Conservation (phyloP, 768 basidiomycete species). For the Infundibulicybe gibba region DNA sequence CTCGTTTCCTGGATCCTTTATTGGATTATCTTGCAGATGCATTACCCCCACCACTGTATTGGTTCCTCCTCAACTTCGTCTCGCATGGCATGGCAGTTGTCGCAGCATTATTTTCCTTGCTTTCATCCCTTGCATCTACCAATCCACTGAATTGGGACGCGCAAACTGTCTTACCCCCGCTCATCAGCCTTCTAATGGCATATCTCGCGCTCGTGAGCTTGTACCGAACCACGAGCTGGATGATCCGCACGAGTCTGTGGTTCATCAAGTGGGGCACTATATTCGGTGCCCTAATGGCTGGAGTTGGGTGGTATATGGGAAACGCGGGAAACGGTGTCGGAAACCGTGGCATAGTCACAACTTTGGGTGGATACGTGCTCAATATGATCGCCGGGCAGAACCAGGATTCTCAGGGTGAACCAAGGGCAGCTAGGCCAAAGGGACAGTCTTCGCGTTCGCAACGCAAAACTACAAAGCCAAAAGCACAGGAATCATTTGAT, state of each 20-base stretch:
- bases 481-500: constrained; percentile 67
- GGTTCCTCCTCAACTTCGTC: constrained; percentile 43
- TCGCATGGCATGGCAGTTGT: constrained; percentile 50
- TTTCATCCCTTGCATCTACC: constrained; percentile 43
- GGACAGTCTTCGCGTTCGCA: constrained; percentile 14
- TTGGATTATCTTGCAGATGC: constrained; percentile 50
- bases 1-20: constrained; percentile 48
- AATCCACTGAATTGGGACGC: constrained; percentile 61
- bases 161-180: constrained; percentile 66
- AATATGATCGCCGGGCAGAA: constrained; percentile 36
- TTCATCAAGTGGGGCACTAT: constrained; percentile 77
- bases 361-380: constrained; percentile 36
- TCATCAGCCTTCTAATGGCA: constrained; percentile 67
- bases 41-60: constrained; percentile 56
- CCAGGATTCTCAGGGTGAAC: constrained; percentile 21
- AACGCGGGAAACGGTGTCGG: constrained; percentile 28
- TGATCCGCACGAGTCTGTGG: constrained; percentile 62
- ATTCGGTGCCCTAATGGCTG: constrained; percentile 49
- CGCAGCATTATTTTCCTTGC: constrained; percentile 44
- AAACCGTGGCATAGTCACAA: constrained; percentile 32
- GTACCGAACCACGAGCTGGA: constrained; percentile 77
- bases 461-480: constrained; percentile 27
- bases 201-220: constrained; percentile 76
- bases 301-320: constrained; percentile 51
- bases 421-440: constrained; percentile 15